Evolutionary conservation across 345 rosid genomes (phyloP), one percentile per base, ranked within the genome.

Genomic region (Litchi chinensis): DNA sequence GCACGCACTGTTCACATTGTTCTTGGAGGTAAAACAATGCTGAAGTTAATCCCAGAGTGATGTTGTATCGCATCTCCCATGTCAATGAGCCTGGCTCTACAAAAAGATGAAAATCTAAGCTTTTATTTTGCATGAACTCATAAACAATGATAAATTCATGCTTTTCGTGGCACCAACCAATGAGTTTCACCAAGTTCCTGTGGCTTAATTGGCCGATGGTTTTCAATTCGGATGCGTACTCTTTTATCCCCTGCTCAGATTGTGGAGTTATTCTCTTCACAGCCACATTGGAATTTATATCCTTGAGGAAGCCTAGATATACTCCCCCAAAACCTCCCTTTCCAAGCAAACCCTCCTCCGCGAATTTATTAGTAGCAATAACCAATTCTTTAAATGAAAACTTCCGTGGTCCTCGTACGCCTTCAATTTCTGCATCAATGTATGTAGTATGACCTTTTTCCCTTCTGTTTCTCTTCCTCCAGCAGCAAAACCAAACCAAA

Each of bases 121-220:
- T 46, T 46, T 11, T 11, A 46, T 56, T 76, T 19, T 40, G 52
- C 79, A 74, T 44, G 26, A 79, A 79, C 74, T 79, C 85, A 16
- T 75, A 87, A 5, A 89, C 90, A 52, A 87, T 81, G 18, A 89
- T 54, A 15, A 89, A 60, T n/a, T 87, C 87, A 15, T 73, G 68
- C 50, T 81, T 85, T 73, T 87, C 85, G n/a, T 79, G 83, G 65
- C 92, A 89, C 92, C 88, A 89, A 4, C 92, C 92, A 5, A 79
- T 75, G 1, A 87, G 80, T 24, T 82, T 85, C 26, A 85, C 84
- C 68, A 87, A 70, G 70, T 89, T 89, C 81, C 83, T 86, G 79
- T 89, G 92, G 73, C 85, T 82, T 71, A 89, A 71, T 22, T 84
- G 75, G 54, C 78, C 71, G 16, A 83, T 83, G 69, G 60, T 82